Evolutionary conservation across 805 yeast species (phyloP).

Genomic region (Naumovozyma dairenensis): DNA sequence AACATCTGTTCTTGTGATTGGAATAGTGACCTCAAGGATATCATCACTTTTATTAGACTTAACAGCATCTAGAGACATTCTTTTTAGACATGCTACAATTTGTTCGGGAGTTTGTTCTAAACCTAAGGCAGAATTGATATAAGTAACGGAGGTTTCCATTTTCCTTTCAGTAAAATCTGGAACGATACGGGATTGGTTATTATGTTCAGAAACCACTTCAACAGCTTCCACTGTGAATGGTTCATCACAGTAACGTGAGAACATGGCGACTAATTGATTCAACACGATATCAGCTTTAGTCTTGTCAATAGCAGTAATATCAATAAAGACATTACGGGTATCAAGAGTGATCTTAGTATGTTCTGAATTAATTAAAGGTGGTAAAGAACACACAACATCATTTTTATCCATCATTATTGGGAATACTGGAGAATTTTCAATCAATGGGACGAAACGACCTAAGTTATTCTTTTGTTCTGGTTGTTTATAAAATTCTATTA

Average conservation of each 20-base stretch:
- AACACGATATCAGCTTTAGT: constrained; percentile 92
- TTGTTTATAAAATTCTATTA: constrained; percentile 70
- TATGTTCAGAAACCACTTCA: constrained; percentile 72
- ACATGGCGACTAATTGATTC: constrained; percentile 91
- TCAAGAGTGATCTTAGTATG: constrained; percentile 77
- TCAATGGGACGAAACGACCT: constrained; percentile 80
- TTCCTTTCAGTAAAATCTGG: constrained; percentile 65
- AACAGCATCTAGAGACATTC: constrained; percentile 69
- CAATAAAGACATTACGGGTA: constrained; percentile 84
- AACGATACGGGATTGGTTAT: constrained; percentile 59
- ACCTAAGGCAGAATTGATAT: constrained; percentile 92
- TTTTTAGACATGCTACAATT: constrained; percentile 56
- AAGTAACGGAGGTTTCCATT: constrained; percentile 64
- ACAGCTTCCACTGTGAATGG: constrained; percentile 89
- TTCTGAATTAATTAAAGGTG: constrained; percentile 93
- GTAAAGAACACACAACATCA: constrained; percentile 77
- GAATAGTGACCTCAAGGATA: constrained; percentile 58
- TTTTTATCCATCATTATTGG: constrained; percentile 81
- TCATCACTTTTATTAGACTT: constrained; percentile 34
- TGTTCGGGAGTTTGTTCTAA: constrained; percentile 59
- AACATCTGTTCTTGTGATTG: constrained; percentile 92
- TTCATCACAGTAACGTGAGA: constrained; percentile 72
- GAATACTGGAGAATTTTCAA: constrained; percentile 77
- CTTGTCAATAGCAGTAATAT: constrained; percentile 88
- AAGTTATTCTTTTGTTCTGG: constrained; percentile 76